Conservation (phyloP, 495 filamentous ascomycete genomes). For the Astrothelium subdiscretum region DNA sequence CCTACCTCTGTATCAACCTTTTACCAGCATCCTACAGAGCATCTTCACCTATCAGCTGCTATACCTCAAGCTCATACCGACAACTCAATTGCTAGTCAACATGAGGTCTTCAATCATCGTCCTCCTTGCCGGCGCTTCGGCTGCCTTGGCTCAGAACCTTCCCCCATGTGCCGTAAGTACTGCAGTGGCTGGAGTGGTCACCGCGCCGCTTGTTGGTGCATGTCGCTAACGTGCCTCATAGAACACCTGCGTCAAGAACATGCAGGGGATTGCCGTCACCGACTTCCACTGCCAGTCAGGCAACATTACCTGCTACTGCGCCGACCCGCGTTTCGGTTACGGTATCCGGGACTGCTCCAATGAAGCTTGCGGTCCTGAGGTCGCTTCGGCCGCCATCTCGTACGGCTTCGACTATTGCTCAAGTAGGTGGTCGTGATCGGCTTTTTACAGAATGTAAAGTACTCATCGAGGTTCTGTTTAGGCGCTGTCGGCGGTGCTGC, state of each 20-base stretch:
- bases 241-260: conserved; percentile 63
- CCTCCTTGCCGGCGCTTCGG: conserved; percentile 17
- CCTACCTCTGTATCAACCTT: background rate
- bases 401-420: conserved; percentile 33
- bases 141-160: conserved; percentile 11
- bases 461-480: background rate
- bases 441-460: background rate
- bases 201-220: background rate
- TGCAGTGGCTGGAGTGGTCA: background rate
- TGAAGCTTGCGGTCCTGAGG: conserved; percentile 42
- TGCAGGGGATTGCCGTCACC: conserved; percentile 48
- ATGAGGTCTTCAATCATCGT: conserved; percentile 24
- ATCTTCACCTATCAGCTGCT: background rate
- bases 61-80: background rate
- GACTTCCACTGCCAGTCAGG: conserved; percentile 46
- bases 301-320: conserved; percentile 61
- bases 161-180: conserved; percentile 9
- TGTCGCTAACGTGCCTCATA: conserved; percentile 20
- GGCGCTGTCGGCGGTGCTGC: conserved; percentile 20
- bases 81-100: background rate
- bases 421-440: conserved; percentile 14
- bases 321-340: conserved; percentile 51
- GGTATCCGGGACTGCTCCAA: conserved; percentile 72
- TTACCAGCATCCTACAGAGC: background rate
- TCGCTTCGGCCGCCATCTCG: conserved; percentile 22